Base-by-base conservation (phyloP, 1,284 basidiomycete species). In the Cutaneotrichosporon sp. region DNA sequence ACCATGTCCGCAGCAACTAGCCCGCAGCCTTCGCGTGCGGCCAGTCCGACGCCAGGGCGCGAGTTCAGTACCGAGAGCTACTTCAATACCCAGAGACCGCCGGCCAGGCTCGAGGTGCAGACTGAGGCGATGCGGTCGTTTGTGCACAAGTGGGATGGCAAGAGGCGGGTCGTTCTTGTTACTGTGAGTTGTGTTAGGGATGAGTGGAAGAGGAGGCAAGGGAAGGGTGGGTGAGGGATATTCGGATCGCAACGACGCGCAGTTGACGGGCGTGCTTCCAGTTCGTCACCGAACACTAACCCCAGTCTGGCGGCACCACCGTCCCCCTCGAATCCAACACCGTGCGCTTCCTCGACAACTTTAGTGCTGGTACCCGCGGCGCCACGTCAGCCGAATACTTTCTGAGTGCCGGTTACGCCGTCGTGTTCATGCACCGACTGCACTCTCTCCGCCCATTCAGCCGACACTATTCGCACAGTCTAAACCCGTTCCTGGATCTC, bases 341-440 rank as follows among this genome's bases (percentile, higher is more conserved):
- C 92, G 96, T 99, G 53, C 92, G 97, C 58, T 99, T 97, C 81
- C 84, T 99, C 34, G 96, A 99, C 80, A 99, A 99, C 83, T 99
- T 98, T 81, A 97, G 93, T 77, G 97, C 97, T 61, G 95, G 91
- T 58, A 99, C 97, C 16, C 86, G 96, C 76, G 96, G 97, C 42
- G 92, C 97, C 34, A 95, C 96, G 0, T 98, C 95, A 5, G 96
- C 96, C 1, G 96, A 99, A 81, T 97, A 99, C 83, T 97, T 99
- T 78, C 86, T 99, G 63, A 86, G 78, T 5, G 88, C 90, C 2
- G 90, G 90, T 67, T 99, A 99, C 82, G 94, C 95, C 26, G 97
- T 99, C 76, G 95, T 99, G 74, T 99, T 99, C 81, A 90, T 99
- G 87, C 94, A 97, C 80, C 86, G 96, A 10, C 92, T 97, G 78